phyloP scores from a whole-genome alignment of 2,329 filamentous ascomycete species.

The Clonostachys chloroleuca region DNA sequence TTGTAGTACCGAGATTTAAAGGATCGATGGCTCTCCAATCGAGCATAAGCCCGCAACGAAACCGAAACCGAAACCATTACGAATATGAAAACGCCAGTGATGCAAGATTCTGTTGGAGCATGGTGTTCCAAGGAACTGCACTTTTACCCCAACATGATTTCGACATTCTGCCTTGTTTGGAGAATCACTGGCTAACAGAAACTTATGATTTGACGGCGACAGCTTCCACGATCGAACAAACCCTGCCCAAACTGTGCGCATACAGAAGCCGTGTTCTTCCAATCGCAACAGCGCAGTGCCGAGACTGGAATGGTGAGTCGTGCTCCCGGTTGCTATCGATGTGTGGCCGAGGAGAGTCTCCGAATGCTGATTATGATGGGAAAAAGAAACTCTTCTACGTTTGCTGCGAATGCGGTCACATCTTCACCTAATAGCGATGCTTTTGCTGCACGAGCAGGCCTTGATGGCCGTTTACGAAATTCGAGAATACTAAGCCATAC shows the following conservation, averaged over 20 bases:
- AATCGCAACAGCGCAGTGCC: slow-evolving; percentile 93
- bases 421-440: slow-evolving; percentile 38
- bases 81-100: no score
- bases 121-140: no score
- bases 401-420: slow-evolving; percentile 88
- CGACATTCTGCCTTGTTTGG: slow-evolving; percentile 8
- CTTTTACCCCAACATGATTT: neutral
- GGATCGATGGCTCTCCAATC: no score
- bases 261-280: slow-evolving; percentile 94
- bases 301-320: slow-evolving; percentile 93
- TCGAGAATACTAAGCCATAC: no score
- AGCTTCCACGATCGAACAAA: slow-evolving; percentile 89
- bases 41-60: no score
- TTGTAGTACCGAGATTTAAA: no score
- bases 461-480: no score
- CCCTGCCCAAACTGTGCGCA: slow-evolving; percentile 81
- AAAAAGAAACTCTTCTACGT: slow-evolving; percentile 85
- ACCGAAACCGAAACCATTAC: no score
- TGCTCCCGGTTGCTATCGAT: neutral
- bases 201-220: slow-evolving; percentile 31
- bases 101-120: no score
- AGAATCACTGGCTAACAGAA: slow-evolving; percentile 36
- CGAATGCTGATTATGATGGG: slow-evolving; percentile 6
- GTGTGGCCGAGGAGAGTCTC: neutral
- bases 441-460: neutral